Conservation (phyloP, 202 grass and related monocot species). For the Eragrostis tef region DNA sequence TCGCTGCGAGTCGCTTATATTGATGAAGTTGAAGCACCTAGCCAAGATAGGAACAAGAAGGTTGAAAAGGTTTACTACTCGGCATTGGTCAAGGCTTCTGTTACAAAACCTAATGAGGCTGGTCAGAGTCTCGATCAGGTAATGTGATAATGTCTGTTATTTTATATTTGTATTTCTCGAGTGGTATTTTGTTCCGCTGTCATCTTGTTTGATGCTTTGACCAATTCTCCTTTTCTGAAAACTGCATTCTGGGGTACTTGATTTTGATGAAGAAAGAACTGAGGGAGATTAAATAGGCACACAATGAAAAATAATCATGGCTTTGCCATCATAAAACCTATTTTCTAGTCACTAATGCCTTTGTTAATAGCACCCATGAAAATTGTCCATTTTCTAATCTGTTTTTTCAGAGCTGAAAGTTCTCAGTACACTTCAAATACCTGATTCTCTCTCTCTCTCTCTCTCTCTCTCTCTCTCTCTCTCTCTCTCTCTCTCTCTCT, state of each 20-base stretch:
- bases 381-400: conserved; percentile 23
- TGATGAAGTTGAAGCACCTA: conserved; percentile 89
- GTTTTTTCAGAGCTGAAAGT: conserved; percentile 8
- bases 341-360: neutral
- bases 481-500: too few relatives aligned
- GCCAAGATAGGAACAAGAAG: conserved; percentile 65
- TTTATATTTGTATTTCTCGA: conserved; percentile 2
- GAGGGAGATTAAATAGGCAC: conserved; percentile 15
- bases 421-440: neutral
- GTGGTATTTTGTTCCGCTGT: conserved; percentile 1
- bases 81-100: conserved; percentile 89
- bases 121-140: conserved; percentile 96
- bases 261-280: neutral
- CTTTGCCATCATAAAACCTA: neutral
- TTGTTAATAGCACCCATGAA: neutral
- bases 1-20: conserved; percentile 96
- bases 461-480: neutral
- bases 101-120: conserved; percentile 72
- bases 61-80: conserved; percentile 96
- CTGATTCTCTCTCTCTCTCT: too few relatives aligned
- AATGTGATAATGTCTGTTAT: conserved; percentile 37
- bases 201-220: conserved; percentile 33
- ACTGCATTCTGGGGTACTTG: neutral
- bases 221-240: conserved; percentile 1
- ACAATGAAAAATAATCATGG: conserved; percentile 12